Conservation (phyloP, 306 rosid genomes). For the Echinosophora koreensis region DNA sequence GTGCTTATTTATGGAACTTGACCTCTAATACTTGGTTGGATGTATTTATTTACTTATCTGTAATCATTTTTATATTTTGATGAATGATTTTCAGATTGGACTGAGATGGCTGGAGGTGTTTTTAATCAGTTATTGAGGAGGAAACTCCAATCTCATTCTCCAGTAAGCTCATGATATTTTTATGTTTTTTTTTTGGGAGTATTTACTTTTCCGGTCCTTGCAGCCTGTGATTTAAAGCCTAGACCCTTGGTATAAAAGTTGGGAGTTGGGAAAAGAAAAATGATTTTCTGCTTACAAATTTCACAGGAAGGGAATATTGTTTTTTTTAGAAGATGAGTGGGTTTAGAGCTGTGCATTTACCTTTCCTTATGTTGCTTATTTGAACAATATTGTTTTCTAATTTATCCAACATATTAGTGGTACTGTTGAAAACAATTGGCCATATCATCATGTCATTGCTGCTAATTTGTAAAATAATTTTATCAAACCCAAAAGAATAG, state of each 20-base stretch:
- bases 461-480: slow-evolving; percentile 21
- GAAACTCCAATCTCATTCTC: slow-evolving; percentile 67
- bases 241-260: neutral
- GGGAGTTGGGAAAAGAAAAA: slow-evolving; percentile 9
- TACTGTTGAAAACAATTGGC: neutral
- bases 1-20: neutral
- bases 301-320: neutral
- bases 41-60: slow-evolving; percentile 11
- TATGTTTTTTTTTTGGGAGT: neutral
- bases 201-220: slow-evolving; percentile 22
- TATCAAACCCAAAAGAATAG: neutral
- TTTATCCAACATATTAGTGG: neutral
- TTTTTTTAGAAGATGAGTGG: neutral
- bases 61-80: slow-evolving; percentile 5
- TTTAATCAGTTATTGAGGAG: slow-evolving; percentile 76
- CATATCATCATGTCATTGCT: neutral
- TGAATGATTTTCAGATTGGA: slow-evolving; percentile 51
- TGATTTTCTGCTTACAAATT: neutral
- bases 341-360: neutral
- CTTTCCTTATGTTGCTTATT: slow-evolving; percentile 4
- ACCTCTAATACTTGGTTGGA: neutral
- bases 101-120: slow-evolving; percentile 88
- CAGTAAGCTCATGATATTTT: slow-evolving; percentile 58
- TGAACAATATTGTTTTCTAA: slow-evolving; percentile 1
- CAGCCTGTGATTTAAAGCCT: neutral